Evolutionary conservation across 768 basidiomycete genomes (phyloP), one percentile per base, ranked within the genome.

Genomic region (Boletus sp.): DNA sequence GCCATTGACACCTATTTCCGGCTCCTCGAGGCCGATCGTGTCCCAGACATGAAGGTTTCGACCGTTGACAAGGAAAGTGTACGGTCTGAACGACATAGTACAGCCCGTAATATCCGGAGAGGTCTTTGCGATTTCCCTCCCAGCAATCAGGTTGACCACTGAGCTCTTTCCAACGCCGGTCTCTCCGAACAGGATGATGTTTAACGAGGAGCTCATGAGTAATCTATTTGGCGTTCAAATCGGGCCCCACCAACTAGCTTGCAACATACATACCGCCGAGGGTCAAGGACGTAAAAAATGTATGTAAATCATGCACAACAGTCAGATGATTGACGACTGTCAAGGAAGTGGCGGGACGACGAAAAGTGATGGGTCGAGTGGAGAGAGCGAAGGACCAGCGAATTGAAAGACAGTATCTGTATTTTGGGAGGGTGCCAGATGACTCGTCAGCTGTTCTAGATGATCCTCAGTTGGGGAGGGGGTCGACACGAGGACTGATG

Each of bases 181-280:
- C 59, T 78, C 77, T 7, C 78, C 78, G 51, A 79, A 79, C 2
- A 79, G 38, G 39, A 79, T 67, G 50, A 78, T 64, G 54, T 79
- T 79, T 44, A 68, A 46, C 38, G 60, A 57, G 25, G 58, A 34
- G 38, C 51, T 48, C 64, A 67, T 65, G 58, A 14, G n/a, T 47
- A 43, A 21, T 51, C 63, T 64, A 47, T 54, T 33, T n/a, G 30
- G 11, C 14, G 30, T 21, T 64, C n/a, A 64, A 61, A 64, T 65
- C 60, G 47, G 41, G 6, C 10, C 17, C 17, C 46, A 56, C 59
- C 60, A n/a, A 45, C 32, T 29, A 8, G 23, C 19, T 51, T 23
- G 35, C 34, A 48, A 34, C 8, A 43, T 15, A 50, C 64, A 13
- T 50, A 64, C 64, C 51, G 9, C 33, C 27, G 40, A 17, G 3